A percentile compares a stretch with the other conserved stretches of the same genome.
Conservation (phyloP, 352 stramenopile genomes). For the Phytopythium chamaehyphon region DNA sequence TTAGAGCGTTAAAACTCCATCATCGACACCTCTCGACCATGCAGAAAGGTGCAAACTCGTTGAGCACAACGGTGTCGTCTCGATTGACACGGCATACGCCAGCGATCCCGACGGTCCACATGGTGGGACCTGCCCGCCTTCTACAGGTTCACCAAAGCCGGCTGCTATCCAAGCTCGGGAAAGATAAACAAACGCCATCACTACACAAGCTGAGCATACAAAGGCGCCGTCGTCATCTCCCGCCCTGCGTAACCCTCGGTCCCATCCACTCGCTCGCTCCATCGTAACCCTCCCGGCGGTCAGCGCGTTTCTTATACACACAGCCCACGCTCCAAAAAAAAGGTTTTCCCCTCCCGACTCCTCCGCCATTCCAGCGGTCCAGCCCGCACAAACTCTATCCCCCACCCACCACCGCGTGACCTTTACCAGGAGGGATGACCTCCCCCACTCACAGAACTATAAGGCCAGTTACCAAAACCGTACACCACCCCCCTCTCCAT, state of each 20-base stretch:
- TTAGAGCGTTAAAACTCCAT: too few relatives aligned
- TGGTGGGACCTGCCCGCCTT: conserved; percentile 1
- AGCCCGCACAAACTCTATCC: conserved; percentile 9
- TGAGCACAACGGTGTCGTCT: too few relatives aligned
- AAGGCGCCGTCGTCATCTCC: background rate
- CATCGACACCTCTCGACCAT: too few relatives aligned
- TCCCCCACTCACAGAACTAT: background rate
- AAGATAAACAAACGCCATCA: too few relatives aligned
- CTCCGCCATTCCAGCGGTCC: conserved; percentile 5
- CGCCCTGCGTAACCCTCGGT: background rate
- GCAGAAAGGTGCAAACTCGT: too few relatives aligned
- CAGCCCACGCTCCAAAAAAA: too few relatives aligned
- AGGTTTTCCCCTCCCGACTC: conserved; percentile 21
- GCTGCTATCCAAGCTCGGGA: background rate
- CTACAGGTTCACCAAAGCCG: background rate
- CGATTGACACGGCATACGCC: too few relatives aligned
- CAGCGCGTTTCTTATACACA: conserved; percentile 18
- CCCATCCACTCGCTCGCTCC: background rate
- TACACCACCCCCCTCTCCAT: background rate
- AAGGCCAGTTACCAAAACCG: background rate
- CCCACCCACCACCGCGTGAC: background rate
- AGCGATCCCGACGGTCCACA: background rate
- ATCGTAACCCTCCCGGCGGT: conserved; percentile 1
- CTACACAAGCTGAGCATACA: too few relatives aligned
- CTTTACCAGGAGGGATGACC: conserved; percentile 16